phyloP scores from a whole-genome alignment of 495 filamentous ascomycete species.

The Lophiostoma macrostomum region DNA sequence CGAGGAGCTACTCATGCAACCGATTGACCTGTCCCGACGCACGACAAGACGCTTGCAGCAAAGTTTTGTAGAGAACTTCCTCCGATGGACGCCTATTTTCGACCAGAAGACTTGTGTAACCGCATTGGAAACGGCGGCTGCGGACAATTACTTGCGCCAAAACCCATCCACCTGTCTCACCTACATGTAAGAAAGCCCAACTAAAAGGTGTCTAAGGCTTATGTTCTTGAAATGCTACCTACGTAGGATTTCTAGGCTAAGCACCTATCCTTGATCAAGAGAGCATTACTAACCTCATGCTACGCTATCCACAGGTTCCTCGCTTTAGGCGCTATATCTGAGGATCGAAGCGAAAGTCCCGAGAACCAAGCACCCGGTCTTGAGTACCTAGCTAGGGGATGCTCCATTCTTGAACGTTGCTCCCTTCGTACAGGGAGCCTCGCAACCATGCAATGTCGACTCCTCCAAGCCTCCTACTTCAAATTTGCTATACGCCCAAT shows the following conservation, averaged over 20 bases:
- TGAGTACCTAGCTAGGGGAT: constrained; percentile 22
- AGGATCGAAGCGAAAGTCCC: constrained; percentile 17
- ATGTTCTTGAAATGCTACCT: too few relatives aligned
- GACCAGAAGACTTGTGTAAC: constrained; percentile 12
- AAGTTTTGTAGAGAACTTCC: constrained; percentile 26
- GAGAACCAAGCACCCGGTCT: constrained; percentile 17
- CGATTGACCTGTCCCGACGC: constrained; percentile 13
- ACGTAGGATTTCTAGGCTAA: too few relatives aligned
- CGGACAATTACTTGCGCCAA: background rate
- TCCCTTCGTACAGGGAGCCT: constrained; percentile 19
- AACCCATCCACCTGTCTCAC: constrained; percentile 19
- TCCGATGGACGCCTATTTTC: constrained; percentile 27
- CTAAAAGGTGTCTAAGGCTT: too few relatives aligned
- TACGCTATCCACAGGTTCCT: too few relatives aligned
- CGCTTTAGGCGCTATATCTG: constrained; percentile 20
- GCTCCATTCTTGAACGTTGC: constrained; percentile 16
- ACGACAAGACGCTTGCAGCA: constrained; percentile 22
- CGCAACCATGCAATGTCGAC: constrained; percentile 17
- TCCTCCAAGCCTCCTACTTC: constrained; percentile 26
- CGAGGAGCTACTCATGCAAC: constrained; percentile 7
- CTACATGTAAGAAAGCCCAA: too few relatives aligned
- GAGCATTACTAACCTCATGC: too few relatives aligned
- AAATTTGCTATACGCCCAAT: constrained; percentile 18
- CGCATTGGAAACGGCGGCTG: constrained; percentile 8
- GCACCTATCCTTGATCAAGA: too few relatives aligned